Percentiles rank a stretch among this genome's conserved stretches.
Evolutionary conservation across 495 filamentous ascomycete genomes (phyloP).

Genomic region (Hypoxylon intermedium): DNA sequence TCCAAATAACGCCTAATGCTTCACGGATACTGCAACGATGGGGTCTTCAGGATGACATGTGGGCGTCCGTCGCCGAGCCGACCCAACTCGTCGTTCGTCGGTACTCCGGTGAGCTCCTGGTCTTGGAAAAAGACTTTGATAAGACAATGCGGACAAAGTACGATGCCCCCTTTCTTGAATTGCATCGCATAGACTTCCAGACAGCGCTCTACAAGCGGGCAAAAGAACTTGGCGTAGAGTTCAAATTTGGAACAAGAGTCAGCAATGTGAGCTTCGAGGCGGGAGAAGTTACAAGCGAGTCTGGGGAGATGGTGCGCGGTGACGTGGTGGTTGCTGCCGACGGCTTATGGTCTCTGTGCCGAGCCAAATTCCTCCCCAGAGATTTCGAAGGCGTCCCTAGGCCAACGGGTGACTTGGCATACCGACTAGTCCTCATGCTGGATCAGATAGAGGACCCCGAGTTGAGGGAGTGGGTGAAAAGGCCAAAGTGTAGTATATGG

Average conservation of each 20-base stretch:
- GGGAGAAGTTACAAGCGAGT: slow-evolving; percentile 44
- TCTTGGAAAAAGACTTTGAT: slow-evolving; percentile 41
- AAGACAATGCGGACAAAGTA: slow-evolving; percentile 43
- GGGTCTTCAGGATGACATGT: slow-evolving; percentile 52
- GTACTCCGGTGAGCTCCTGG: slow-evolving; percentile 46
- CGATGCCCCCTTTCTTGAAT: slow-evolving; percentile 48
- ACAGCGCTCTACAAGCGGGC: slow-evolving; percentile 46
- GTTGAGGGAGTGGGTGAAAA: slow-evolving; percentile 51
- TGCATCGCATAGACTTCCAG: slow-evolving; percentile 57
- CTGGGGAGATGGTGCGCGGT: slow-evolving; percentile 41
- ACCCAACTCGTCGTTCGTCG: slow-evolving; percentile 36
- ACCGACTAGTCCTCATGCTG: slow-evolving; percentile 57
- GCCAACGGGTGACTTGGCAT: slow-evolving; percentile 63
- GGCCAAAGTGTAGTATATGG: slow-evolving; percentile 69
- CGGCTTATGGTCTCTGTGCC: slow-evolving; percentile 57
- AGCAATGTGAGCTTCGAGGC: slow-evolving; percentile 48
- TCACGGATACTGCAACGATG: slow-evolving; percentile 54
- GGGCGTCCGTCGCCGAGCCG: slow-evolving; percentile 41
- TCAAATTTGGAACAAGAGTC: slow-evolving; percentile 43
- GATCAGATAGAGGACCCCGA: slow-evolving; percentile 54
- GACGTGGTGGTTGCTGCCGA: slow-evolving; percentile 62
- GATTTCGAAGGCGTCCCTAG: slow-evolving; percentile 51
- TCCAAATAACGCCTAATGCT: slow-evolving; percentile 55
- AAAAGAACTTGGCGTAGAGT: slow-evolving; percentile 44
- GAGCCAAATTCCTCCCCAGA: slow-evolving; percentile 46